Evolutionary conservation across 805 yeast species (phyloP).

Genomic region (Pichia nanzhaoensis): DNA sequence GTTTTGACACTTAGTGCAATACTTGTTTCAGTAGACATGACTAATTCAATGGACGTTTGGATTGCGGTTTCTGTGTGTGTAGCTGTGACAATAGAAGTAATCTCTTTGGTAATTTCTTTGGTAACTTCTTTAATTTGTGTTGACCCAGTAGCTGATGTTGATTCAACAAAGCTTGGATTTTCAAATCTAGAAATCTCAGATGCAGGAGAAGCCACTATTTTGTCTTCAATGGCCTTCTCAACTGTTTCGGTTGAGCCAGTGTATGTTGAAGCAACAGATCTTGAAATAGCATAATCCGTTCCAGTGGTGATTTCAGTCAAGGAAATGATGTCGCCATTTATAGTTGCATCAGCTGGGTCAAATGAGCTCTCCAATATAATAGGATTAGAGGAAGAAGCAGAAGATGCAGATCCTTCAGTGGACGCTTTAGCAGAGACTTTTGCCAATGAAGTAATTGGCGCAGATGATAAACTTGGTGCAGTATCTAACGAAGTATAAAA

Average conservation of each 20-base stretch:
- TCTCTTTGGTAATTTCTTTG: conserved; percentile 13
- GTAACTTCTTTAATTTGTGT: conserved; percentile 3
- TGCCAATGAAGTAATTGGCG: background rate
- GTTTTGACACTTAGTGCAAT: conserved; percentile 8
- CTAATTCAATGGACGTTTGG: conserved; percentile 7
- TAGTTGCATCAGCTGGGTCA: conserved; percentile 3
- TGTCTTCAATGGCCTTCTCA: background rate
- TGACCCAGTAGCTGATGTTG: background rate
- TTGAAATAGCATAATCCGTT: background rate
- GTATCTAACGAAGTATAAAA: background rate
- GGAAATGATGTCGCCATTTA: conserved; percentile 9
- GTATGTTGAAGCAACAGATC: background rate
- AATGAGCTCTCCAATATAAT: background rate
- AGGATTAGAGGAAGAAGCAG: background rate
- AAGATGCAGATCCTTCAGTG: too few relatives aligned
- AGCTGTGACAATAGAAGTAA: conserved; percentile 5
- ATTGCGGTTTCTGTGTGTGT: conserved; percentile 13
- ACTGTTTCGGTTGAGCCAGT: background rate
- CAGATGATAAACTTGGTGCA: background rate
- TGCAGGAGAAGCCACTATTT: too few relatives aligned
- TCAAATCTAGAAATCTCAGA: too few relatives aligned
- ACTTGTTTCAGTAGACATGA: conserved; percentile 4
- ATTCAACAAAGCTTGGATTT: background rate
- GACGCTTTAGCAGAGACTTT: too few relatives aligned
- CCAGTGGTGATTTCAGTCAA: background rate